Base-by-base conservation (phyloP, 768 basidiomycete genomes). In the Glaciozyma martinii region DNA sequence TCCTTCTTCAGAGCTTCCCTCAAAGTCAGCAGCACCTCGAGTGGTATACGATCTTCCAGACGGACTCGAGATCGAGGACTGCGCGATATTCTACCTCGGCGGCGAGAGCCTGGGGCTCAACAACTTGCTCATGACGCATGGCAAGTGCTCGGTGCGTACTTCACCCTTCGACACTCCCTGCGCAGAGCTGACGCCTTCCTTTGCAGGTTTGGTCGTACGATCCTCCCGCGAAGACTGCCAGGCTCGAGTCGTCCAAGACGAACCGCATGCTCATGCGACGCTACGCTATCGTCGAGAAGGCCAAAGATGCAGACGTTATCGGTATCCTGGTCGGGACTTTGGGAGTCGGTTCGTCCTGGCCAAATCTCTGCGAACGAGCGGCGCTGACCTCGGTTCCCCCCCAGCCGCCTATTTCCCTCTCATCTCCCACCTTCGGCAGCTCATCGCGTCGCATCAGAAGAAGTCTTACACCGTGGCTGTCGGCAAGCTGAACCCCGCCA, bases 391-490 rank as follows among this genome's bases (percentile, higher is more conserved):
- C 37, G 16, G 25, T 32, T 12, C 7, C 5, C n/a, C 27, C 40
- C 13, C 69, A 90, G 69, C 69, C 32, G 88, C 87, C 0, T 97
- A 97, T 69, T 82, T 93, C 1, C 86, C 90, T 1, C 80, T 97
- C 6, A 87, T 99, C 65, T 80, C 82, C 0, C 85, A 89, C 70
- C 80, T 98, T n/a, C 86, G 94, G 9, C 74, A 78, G 21, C 78
- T 87, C 13, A 81, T 98, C 57, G 75, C 80, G 1, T 80, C 79
- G 46, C 80, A 84, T 1, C 83, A 82, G 65, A 94, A 93, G 78
- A 98, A 98, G 76, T 84, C 84, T 66, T 99, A 98, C 77, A 97
- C 94, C 3, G 84, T 99, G 70, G 88, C 85, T 60, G 93, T 99
- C 0, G 94, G 95, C 44, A 91, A 94, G 76, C 82, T 95, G 55